phyloP scores from a whole-genome alignment of 208 protist species.

The Leishmania turanica region DNA sequence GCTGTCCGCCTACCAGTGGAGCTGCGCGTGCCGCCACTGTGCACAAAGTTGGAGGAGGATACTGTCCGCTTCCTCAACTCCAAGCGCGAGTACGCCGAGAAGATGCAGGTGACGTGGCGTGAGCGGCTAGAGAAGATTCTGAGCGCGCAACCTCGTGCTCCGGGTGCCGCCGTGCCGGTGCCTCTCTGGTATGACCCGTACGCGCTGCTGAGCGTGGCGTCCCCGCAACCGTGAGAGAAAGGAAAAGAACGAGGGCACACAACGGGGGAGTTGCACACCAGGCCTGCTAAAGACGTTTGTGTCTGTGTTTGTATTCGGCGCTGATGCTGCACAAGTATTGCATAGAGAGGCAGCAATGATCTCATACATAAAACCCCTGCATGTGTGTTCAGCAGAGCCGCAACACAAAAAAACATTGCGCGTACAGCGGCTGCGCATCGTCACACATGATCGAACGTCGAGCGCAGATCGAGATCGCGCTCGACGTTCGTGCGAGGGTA shows the following conservation, averaged over 20 bases:
- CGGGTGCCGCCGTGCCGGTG: slow-evolving; percentile 29
- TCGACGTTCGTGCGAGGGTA: not conserved
- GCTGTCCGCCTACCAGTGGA: slow-evolving; percentile 61
- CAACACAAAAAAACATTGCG: not conserved
- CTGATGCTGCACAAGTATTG: not conserved
- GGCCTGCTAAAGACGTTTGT: not conserved
- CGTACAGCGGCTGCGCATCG: not conserved
- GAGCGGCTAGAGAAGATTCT: slow-evolving; percentile 26
- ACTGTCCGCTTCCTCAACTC: slow-evolving; percentile 55
- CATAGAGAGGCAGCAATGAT: not conserved
- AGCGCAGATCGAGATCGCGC: not conserved
- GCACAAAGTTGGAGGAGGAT: slow-evolving; percentile 47
- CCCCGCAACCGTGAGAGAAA: slow-evolving; percentile 4
- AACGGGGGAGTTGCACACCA: not conserved
- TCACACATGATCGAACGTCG: not conserved
- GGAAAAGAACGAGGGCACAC: not conserved
- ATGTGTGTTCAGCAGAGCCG: not conserved
- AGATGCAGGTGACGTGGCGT: slow-evolving; percentile 56
- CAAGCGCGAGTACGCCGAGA: slow-evolving; percentile 48
- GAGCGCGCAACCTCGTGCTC: slow-evolving; percentile 8
- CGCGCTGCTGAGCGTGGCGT: slow-evolving; percentile 58
- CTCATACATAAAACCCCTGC: not conserved
- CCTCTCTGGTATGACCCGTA: slow-evolving; percentile 84
- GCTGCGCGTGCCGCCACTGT: slow-evolving; percentile 62
- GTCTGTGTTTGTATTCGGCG: not conserved